phyloP scores from a whole-genome alignment of 202 grass and related monocot species.

The Setaria viridis region DNA sequence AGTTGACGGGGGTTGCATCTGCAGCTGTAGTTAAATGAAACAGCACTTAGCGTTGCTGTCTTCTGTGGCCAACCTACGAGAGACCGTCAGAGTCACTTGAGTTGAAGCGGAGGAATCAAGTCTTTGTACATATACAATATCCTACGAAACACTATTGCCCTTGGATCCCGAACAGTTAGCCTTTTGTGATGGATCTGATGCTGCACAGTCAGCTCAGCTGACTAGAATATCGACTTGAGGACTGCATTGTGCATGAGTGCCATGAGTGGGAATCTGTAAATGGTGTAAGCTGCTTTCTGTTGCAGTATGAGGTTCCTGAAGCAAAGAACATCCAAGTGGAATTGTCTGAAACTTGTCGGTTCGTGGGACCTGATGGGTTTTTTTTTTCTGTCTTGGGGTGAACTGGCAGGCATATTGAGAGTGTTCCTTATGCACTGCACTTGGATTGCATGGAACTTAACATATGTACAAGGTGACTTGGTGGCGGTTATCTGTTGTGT shows the following conservation, averaged over 20 bases:
- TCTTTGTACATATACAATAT: neutral
- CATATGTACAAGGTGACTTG: neutral
- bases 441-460: neutral
- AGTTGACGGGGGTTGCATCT: neutral
- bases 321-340: neutral
- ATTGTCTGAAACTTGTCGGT: neutral
- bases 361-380: neutral
- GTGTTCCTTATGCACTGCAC: too few relatives aligned
- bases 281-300: neutral
- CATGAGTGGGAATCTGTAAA: neutral
- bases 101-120: neutral
- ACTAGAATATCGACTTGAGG: neutral
- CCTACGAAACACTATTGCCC: neutral
- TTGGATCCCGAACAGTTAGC: neutral
- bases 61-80: neutral
- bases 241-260: neutral
- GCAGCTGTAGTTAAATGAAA: neutral
- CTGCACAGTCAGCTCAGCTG: neutral
- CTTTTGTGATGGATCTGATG: constrained; percentile 25
- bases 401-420: neutral
- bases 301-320: neutral
- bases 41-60: neutral
- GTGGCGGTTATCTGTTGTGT: neutral
- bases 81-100: neutral
- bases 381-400: too few relatives aligned